A percentile compares a stretch with the other conserved stretches of the same genome.
Evolutionary conservation across 1,284 basidiomycete species (phyloP).

Genomic region (Volvariella volvacea): DNA sequence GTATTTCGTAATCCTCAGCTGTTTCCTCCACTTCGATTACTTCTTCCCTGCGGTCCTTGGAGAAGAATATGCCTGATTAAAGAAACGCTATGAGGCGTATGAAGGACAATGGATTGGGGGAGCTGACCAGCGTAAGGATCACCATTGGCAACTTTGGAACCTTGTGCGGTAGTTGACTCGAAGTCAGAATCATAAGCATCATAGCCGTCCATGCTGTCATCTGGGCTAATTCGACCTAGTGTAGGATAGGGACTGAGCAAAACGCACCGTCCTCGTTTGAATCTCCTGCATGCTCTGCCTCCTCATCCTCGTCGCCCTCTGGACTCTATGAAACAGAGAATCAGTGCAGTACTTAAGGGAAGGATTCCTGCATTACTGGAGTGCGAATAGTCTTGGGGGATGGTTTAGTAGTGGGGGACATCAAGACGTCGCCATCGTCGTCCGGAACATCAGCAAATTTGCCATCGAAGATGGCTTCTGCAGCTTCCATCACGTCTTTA

Average conservation of each 20-base stretch:
- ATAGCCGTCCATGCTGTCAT: constrained; percentile 41
- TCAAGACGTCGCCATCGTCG: constrained; percentile 47
- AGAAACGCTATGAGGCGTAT: background rate
- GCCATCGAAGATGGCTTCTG: constrained; percentile 77
- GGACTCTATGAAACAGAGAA: constrained; percentile 45
- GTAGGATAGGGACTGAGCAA: background rate
- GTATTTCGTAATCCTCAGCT: constrained; percentile 46
- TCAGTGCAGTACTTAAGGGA: constrained; percentile 9
- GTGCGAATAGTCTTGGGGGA: constrained; percentile 9
- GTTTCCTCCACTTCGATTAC: constrained; percentile 83
- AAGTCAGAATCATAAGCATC: constrained; percentile 77
- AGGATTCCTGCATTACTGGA: constrained; percentile 13
- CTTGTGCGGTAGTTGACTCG: constrained; percentile 26
- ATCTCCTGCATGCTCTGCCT: constrained; percentile 30
- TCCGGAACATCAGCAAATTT: constrained; percentile 69
- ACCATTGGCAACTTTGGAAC: constrained; percentile 32
- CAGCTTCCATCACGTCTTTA: constrained; percentile 87
- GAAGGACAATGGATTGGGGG: too few relatives aligned
- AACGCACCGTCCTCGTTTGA: constrained; percentile 48
- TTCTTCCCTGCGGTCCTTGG: constrained; percentile 81
- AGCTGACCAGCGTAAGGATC: constrained; percentile 79
- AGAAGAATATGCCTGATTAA: constrained; percentile 77
- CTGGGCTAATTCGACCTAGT: constrained; percentile 8
- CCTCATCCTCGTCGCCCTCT: constrained; percentile 34
- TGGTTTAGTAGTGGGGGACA: constrained; percentile 12